Evolutionary conservation across 352 stramenopile genomes (phyloP).

Genomic region (Phytopythium cucurbitacearum): DNA sequence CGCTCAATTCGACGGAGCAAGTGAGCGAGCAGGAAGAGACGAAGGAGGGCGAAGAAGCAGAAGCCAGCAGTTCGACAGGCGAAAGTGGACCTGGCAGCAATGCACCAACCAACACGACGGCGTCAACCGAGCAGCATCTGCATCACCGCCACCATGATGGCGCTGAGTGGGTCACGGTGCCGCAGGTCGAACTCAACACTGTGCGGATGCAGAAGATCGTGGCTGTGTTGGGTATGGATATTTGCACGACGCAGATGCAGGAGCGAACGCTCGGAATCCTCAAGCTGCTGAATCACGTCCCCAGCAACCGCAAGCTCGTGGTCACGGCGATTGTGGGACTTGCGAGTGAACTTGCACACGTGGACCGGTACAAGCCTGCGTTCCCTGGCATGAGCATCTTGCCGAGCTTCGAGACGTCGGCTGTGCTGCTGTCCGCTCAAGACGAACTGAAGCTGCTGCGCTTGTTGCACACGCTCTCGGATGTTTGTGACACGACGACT

Average conservation of each 20-base stretch:
- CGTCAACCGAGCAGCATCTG: background rate
- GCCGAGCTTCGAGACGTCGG: conserved; percentile 60
- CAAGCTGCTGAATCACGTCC: conserved; percentile 69
- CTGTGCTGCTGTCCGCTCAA: conserved; percentile 71
- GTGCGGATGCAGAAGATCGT: conserved; percentile 55
- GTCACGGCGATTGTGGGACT: conserved; percentile 67
- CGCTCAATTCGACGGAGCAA: conserved; percentile 17
- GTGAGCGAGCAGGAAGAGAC: conserved; percentile 38
- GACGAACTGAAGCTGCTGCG: conserved; percentile 95
- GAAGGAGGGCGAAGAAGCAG: conserved; percentile 25
- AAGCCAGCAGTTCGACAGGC: conserved; percentile 5
- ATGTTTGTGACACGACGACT: conserved; percentile 65
- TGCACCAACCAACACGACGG: background rate
- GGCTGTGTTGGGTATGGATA: conserved; percentile 67
- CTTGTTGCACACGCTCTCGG: conserved; percentile 93
- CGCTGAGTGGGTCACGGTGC: conserved; percentile 67
- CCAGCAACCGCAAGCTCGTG: conserved; percentile 51
- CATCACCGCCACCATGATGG: conserved; percentile 12
- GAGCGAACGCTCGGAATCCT: conserved; percentile 75
- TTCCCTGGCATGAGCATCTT: conserved; percentile 7
- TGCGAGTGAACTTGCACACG: conserved; percentile 38
- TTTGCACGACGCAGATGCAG: conserved; percentile 81
- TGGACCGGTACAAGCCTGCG: conserved; percentile 24
- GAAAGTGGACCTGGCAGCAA: background rate
- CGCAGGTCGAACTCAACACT: conserved; percentile 50